Base-by-base conservation (phyloP, 768 basidiomycete genomes). In the Sarcodon sp. region DNA sequence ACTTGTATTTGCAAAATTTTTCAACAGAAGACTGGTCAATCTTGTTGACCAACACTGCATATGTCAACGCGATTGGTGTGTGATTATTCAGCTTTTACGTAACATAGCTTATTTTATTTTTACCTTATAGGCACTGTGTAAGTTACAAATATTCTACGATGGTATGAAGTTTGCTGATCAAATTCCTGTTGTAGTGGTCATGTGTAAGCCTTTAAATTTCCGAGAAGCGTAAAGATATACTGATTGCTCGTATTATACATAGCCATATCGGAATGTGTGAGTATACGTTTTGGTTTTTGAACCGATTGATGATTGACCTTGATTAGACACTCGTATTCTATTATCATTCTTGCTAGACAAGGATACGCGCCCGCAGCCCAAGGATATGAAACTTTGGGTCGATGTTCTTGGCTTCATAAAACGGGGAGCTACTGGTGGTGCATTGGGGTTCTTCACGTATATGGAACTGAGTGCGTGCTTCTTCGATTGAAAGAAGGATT, bases 301-400 rank as follows among this genome's bases (percentile, higher is more conserved):
- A 34, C 16, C n/a, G 43, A 16, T 36, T 45, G 33, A 18, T 43
- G 45, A 12, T 45, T 21, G 45, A 2, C 31, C 31, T n/a, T n/a
- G 10, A 0, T 9, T 44, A 71, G 69, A 74, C 50, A 72, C 69
- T 7, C 70, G 73, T 18, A 72, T 75, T 18, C 67, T 75, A 10
- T 60, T 75, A 7, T 68, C 67, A 2, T 66, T 75, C 41, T 66
- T 76, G 21, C 61, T 74, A 52, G 72, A 76, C 55, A 50, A 60
- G n/a, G 56, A 56, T 37, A 69, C 74, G 0, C 63, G 71, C 0
- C 75, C 74, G 0, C 51, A 59, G 10, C 61, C 67, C 2, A 67
- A 69, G 45, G 73, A 74, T 53, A 75, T 73, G 75, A 71, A 73
- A 58, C 64, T 75, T 10, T 77, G 75, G 75, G 75, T 79, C 31